Evolutionary conservation across 208 protist species (phyloP).

Genomic region (Acanthamoeba culbertsoni): DNA sequence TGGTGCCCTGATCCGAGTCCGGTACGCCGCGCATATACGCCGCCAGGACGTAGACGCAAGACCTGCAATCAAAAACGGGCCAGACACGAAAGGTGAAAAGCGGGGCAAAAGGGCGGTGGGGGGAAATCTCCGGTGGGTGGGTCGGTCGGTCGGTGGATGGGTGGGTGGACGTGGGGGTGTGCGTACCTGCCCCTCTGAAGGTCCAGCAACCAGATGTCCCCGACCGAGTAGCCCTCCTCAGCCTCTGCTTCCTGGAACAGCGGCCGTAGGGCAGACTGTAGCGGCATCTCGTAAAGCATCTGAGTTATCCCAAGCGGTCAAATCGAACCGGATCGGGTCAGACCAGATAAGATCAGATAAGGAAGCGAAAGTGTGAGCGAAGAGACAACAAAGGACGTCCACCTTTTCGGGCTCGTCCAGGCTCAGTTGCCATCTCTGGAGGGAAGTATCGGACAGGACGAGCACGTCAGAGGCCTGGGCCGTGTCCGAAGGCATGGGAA

Average conservation of each 20-base stretch:
- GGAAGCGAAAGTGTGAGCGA: no score
- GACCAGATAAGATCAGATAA: no score
- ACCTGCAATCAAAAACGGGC: no score
- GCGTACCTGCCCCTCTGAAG: background rate
- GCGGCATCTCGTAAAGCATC: background rate
- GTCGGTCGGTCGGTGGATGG: no score
- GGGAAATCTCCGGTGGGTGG: no score
- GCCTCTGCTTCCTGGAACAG: background rate
- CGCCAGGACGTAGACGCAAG: background rate
- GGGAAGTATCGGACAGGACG: background rate
- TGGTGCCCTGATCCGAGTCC: background rate
- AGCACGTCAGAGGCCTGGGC: background rate
- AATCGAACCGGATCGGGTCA: background rate
- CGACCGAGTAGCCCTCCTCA: background rate
- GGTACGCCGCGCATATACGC: background rate
- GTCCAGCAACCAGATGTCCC: constrained; percentile 26
- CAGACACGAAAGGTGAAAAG: no score
- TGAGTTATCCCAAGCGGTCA: background rate
- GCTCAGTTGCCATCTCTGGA: background rate
- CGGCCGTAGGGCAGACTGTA: background rate
- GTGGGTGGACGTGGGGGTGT: background rate
- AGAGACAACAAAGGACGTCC: background rate
- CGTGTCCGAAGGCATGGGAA: background rate
- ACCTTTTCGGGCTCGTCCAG: background rate
- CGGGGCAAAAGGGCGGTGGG: no score